These are phyloP conservation scores for Colletotrichum incanum DNA, from an alignment of 2,329 filamentous ascomycete genomes.

Conservation along the genomic window DNA sequence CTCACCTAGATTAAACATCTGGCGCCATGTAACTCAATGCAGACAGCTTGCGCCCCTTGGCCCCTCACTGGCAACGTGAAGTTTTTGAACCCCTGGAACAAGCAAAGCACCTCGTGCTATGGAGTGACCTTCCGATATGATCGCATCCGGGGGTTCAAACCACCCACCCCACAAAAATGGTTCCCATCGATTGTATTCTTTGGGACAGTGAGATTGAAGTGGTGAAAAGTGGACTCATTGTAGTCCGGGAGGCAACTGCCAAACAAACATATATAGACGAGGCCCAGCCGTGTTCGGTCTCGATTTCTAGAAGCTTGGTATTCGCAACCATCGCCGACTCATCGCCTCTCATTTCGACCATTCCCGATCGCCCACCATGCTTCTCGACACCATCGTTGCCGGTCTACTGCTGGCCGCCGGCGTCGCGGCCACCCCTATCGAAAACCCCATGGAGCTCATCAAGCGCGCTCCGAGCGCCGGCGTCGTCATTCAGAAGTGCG, in stretches of 20 bases:
- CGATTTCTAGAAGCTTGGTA: background rate
- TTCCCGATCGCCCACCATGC: conserved; percentile 45
- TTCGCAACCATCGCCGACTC: background rate
- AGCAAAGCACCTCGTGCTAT: conserved; percentile 10
- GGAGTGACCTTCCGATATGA: conserved; percentile 25
- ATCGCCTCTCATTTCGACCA: background rate
- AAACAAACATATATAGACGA: conserved; percentile 24
- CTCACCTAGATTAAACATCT: conserved; percentile 22
- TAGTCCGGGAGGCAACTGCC: background rate
- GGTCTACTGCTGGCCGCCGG: conserved; percentile 49
- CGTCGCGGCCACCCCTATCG: conserved; percentile 51
- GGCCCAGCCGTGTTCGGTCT: background rate
- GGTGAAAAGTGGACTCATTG: conserved; percentile 28
- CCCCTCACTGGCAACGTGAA: conserved; percentile 16
- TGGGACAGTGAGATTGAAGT: conserved; percentile 34
- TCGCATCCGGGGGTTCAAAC: background rate
- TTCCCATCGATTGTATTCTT: conserved; percentile 15
- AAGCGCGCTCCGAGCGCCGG: conserved; percentile 59
- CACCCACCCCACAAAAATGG: conserved; percentile 15
- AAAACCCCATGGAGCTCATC: conserved; percentile 57
- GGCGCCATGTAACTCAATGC: conserved; percentile 8
- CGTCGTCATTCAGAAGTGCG: conserved; percentile 62
- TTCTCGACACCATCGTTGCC: conserved; percentile 47
- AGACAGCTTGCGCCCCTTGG: background rate
- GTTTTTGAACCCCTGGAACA: conserved; percentile 22